Base-by-base conservation (phyloP, 2,329 filamentous ascomycete species). In the Clonostachys solani region DNA sequence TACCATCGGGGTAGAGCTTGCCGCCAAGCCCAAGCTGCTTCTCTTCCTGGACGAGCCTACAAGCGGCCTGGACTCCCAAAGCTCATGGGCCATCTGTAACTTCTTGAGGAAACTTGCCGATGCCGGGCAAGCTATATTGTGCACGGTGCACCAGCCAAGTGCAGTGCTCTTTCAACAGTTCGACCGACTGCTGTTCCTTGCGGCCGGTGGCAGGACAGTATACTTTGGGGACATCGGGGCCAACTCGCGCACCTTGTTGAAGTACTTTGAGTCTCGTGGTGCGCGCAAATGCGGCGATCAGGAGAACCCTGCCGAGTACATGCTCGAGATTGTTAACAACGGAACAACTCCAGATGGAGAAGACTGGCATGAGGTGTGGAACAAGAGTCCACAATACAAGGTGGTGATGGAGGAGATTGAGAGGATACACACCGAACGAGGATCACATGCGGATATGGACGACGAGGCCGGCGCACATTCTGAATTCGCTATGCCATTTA, bases 41-140 rank as follows among this genome's bases (percentile, higher is more conserved):
- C 81, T 96, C 42, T 96, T 96, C 72, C 81, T 96, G 36, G 92
- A 96, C 58, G 92, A 96, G 66, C 92, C 92, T 12, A 96, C 92
- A 4, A 96, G 91, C 23, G 92, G 92, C 73, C 82, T 96, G 16
- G 92, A 96, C 67, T 74, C 70, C 2, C 91, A 96, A 66, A 95
- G 91, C 2, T 92, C 91, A 1, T 96, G 89, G 89, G 88, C 85
- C 60, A 87, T 87, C 51, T 78, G 85, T 36, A 79, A 81, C 40
- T 84, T 87, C 68, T 66, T 87, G 29, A 77, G 78, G 49, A 87
- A 86, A 52, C 68, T 84, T 10, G 71, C 78, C 3, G 60, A 72
- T 43, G 63, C 60, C 4, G 72, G 72, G 3, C 74, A 77, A 52
- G 69, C 74, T 4, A 64, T 78, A 6, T 59, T 78, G 2, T 74